These are phyloP conservation scores for Pugionium cornutum DNA, from an alignment of 345 rosid genomes.

Conservation along the genomic window DNA sequence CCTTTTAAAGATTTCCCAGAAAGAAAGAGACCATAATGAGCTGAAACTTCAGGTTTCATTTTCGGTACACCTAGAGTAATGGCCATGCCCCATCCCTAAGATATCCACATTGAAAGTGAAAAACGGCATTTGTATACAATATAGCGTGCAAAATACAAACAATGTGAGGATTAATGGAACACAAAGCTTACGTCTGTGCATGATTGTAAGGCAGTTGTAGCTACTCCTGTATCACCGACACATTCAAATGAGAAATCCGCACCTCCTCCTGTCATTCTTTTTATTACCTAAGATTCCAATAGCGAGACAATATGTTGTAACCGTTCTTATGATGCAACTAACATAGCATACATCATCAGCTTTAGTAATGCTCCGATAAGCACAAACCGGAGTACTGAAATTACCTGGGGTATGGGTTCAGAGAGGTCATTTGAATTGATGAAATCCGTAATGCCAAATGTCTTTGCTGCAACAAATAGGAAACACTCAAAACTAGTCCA, in stretches of 20 bases:
- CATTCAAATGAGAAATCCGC: constrained; percentile 92
- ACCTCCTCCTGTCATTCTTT: constrained; percentile 77
- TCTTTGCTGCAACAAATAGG: constrained; percentile 59
- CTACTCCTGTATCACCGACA: constrained; percentile 66
- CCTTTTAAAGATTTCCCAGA: constrained; percentile 80
- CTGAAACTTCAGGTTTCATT: constrained; percentile 69
- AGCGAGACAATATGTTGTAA: not conserved
- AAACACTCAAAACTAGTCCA: constrained; percentile 15
- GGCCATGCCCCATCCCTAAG: constrained; percentile 89
- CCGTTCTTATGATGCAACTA: not conserved
- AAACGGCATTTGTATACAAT: not conserved
- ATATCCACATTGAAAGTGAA: constrained; percentile 7
- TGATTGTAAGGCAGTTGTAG: constrained; percentile 79
- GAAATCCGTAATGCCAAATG: constrained; percentile 76
- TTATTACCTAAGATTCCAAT: constrained; percentile 58
- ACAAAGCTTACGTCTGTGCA: constrained; percentile 69
- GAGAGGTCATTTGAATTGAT: constrained; percentile 60
- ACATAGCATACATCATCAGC: not conserved
- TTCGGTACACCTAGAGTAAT: constrained; percentile 93
- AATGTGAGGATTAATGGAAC: not conserved
- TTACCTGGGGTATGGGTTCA: constrained; percentile 90
- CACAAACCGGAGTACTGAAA: not conserved
- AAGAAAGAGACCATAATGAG: constrained; percentile 75
- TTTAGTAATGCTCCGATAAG: not conserved
- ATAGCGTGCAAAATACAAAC: constrained; percentile 2